phyloP scores from a whole-genome alignment of 768 basidiomycete genomes.

The Termitomyces sp. region DNA sequence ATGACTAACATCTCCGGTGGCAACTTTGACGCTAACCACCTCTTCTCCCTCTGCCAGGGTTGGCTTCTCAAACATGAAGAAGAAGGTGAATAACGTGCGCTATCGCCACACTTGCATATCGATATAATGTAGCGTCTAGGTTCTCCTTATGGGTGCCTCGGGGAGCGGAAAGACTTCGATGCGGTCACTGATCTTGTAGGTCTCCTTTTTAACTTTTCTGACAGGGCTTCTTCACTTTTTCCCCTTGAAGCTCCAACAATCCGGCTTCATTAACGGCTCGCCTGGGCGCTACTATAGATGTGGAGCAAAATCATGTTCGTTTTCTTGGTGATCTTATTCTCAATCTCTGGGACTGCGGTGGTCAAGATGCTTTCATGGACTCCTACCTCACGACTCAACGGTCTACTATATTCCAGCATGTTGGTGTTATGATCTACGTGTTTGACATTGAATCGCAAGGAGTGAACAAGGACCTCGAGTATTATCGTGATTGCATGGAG shows the following conservation, averaged over 20 bases:
- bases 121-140: conserved; percentile 42
- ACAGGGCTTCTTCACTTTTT: conserved; percentile 3
- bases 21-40: conserved; percentile 11
- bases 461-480: conserved; percentile 79
- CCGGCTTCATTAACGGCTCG: conserved; percentile 88
- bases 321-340: conserved; percentile 95
- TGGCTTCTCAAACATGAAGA: conserved; percentile 40
- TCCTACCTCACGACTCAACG: conserved; percentile 90
- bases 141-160: conserved; percentile 96
- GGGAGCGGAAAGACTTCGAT: conserved; percentile 96
- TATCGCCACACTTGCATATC: conserved; percentile 5
- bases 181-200: conserved; percentile 98
- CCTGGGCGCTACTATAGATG: conserved; percentile 95
- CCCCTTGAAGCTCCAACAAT: conserved; percentile 74
- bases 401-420: conserved; percentile 93
- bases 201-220: conserved; percentile 11
- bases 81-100: conserved; percentile 39
- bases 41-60: conserved; percentile 11
- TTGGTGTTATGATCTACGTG: conserved; percentile 97
- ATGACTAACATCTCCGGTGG: conserved; percentile 7
- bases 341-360: conserved; percentile 98
- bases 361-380: conserved; percentile 98
- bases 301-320: conserved; percentile 95
- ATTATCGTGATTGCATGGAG: conserved; percentile 87
- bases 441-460: conserved; percentile 92